A percentile compares a stretch with the other conserved stretches of the same genome.
Conservation (phyloP, 1,284 basidiomycete genomes). For the Flammula alnicola region DNA sequence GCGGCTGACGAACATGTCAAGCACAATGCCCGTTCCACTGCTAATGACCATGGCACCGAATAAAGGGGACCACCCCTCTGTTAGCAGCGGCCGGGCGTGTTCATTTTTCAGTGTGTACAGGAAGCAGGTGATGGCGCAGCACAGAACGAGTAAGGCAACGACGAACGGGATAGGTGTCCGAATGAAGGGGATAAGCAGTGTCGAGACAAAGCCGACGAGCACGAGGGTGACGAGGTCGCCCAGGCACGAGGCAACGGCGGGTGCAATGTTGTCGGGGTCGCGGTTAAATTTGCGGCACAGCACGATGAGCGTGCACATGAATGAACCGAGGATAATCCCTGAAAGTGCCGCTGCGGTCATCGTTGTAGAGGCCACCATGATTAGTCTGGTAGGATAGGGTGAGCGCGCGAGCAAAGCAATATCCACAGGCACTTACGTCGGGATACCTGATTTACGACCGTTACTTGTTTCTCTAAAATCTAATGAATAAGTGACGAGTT, state of each 20-base stretch:
- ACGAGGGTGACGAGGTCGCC: constrained; percentile 92
- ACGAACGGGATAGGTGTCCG: constrained; percentile 70
- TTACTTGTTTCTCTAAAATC: constrained; percentile 33
- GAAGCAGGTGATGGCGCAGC: constrained; percentile 57
- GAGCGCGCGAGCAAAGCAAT: not conserved
- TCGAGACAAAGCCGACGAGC: constrained; percentile 70
- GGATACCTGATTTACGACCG: constrained; percentile 41
- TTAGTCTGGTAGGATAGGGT: constrained; percentile 53
- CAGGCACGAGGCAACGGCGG: constrained; percentile 90
- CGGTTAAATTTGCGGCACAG: constrained; percentile 76
- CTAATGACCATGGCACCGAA: constrained; percentile 94
- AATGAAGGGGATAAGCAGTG: constrained; percentile 67
- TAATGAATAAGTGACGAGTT: constrained; percentile 29
- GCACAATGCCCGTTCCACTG: constrained; percentile 88
- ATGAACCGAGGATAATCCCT: constrained; percentile 83
- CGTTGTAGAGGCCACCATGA: constrained; percentile 87
- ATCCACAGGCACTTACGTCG: constrained; percentile 49
- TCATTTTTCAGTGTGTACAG: constrained; percentile 67
- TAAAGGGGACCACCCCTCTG: constrained; percentile 88
- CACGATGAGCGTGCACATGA: constrained; percentile 90
- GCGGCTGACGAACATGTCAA: constrained; percentile 86
- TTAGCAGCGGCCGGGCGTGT: constrained; percentile 72
- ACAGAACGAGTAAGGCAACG: constrained; percentile 60
- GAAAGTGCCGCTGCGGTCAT: constrained; percentile 89
- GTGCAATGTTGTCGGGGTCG: constrained; percentile 97